phyloP scores from a whole-genome alignment of 164 flowering plant genomes.

The Echeveria elegans region DNA sequence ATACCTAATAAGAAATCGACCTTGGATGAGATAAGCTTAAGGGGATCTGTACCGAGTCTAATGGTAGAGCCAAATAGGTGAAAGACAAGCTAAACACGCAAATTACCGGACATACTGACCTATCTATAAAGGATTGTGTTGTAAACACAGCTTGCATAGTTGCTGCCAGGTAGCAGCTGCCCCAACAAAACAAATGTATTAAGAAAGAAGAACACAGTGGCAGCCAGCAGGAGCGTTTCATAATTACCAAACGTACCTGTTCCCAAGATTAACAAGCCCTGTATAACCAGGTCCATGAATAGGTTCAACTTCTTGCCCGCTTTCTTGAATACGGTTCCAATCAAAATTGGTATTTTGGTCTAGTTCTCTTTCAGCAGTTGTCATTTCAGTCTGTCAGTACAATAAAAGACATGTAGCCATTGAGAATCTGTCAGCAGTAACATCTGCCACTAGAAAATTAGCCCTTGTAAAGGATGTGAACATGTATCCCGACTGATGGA shows the following conservation, averaged over 20 bases:
- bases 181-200: slow-evolving; percentile 14
- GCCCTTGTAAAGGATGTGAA: no score
- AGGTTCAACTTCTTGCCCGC: slow-evolving; percentile 80
- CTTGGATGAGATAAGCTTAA: not conserved
- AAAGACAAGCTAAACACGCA: no score
- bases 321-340: slow-evolving; percentile 99
- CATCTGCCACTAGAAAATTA: no score
- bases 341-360: slow-evolving; percentile 96
- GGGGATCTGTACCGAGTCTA: not conserved
- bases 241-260: slow-evolving; percentile 57
- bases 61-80: not conserved
- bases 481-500: no score
- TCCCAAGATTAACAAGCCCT: slow-evolving; percentile 93
- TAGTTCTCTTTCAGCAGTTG: slow-evolving; percentile 97
- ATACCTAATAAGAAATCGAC: slow-evolving; percentile 42
- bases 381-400: slow-evolving; percentile 99
- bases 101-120: no score
- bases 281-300: slow-evolving; percentile 97
- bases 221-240: not conserved
- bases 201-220: slow-evolving; percentile 1
- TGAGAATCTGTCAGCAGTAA: no score
- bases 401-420: no score
- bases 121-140: slow-evolving; percentile 49
- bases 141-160: slow-evolving; percentile 90
- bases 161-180: slow-evolving; percentile 96